These are phyloP conservation scores for Barnettozyma wickerhamii DNA, from an alignment of 805 yeast genomes.

Conservation along the genomic window DNA sequence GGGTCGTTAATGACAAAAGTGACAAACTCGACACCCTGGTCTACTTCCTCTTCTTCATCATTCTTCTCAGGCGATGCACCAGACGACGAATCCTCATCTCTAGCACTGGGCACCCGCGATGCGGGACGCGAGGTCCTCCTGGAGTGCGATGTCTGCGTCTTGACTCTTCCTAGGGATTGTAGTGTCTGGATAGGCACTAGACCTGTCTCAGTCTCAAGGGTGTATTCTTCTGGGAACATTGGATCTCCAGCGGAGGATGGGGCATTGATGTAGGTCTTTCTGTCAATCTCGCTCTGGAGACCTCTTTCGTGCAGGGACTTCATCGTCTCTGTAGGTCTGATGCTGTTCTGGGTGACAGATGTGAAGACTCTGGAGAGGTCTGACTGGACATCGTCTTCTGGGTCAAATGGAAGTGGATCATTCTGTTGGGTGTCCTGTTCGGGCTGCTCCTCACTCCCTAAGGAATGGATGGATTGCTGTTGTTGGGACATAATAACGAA, in stretches of 20 bases:
- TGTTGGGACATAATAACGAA: background rate
- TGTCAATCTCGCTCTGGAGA: slow-evolving; percentile 42
- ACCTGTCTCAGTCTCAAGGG: slow-evolving; percentile 84
- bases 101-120: slow-evolving; percentile 18
- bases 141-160: slow-evolving; percentile 29
- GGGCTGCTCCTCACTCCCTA: slow-evolving; percentile 8
- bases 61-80: slow-evolving; percentile 26
- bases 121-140: slow-evolving; percentile 20
- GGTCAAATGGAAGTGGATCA: slow-evolving; percentile 37
- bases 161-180: slow-evolving; percentile 58
- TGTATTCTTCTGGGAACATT: slow-evolving; percentile 90
- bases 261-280: slow-evolving; percentile 52
- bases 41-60: slow-evolving; percentile 34
- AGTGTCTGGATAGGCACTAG: slow-evolving; percentile 77
- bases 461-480: slow-evolving; percentile 20
- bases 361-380: slow-evolving; percentile 31
- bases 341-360: slow-evolving; percentile 16
- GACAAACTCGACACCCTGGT: slow-evolving; percentile 76
- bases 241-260: slow-evolving; percentile 54
- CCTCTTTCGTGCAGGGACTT: slow-evolving; percentile 65
- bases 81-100: slow-evolving; percentile 24
- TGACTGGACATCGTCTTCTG: slow-evolving; percentile 44
- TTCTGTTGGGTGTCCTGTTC: slow-evolving; percentile 4
- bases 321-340: slow-evolving; percentile 66
- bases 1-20: slow-evolving; percentile 79